Percentiles rank a stretch among this genome's conserved stretches.
These are phyloP conservation scores for Aegilops speltoides DNA, from an alignment of 176 grass and related monocot species.

Conservation along the genomic window DNA sequence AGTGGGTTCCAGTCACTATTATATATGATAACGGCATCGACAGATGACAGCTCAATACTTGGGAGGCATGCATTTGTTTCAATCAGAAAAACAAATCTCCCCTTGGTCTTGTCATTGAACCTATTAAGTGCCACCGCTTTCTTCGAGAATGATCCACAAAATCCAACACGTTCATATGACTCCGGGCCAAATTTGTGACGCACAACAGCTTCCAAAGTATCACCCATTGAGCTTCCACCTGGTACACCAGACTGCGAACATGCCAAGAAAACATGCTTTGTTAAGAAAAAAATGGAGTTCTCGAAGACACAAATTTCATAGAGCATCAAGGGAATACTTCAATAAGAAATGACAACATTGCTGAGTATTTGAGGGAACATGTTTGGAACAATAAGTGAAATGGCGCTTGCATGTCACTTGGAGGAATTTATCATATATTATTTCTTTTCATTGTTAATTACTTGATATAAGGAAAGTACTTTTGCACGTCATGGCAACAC, in stretches of 20 bases:
- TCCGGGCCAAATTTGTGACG: constrained; percentile 66
- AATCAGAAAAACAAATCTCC: constrained; percentile 77
- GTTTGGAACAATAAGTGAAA: neutral
- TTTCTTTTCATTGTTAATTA: constrained; percentile 2
- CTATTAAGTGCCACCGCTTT: constrained; percentile 54
- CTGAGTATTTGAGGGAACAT: constrained; percentile 11
- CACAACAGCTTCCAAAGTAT: constrained; percentile 70
- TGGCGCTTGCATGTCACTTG: neutral
- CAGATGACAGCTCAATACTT: constrained; percentile 65
- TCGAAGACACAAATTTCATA: neutral
- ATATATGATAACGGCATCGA: constrained; percentile 83
- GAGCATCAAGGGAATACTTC: neutral
- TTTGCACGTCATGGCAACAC: neutral
- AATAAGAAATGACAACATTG: neutral
- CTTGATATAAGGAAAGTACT: constrained; percentile 11
- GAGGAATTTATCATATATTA: constrained; percentile 19
- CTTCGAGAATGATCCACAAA: constrained; percentile 26
- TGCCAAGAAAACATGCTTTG: neutral
- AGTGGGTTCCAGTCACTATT: constrained; percentile 69
- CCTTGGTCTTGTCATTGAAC: constrained; percentile 75
- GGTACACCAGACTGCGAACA: constrained; percentile 50
- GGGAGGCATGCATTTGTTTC: constrained; percentile 67
- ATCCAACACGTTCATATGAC: constrained; percentile 63
- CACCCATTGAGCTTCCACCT: constrained; percentile 50
- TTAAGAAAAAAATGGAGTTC: constrained; percentile 1